Percentiles rank a stretch among this genome's conserved stretches.
Conservation (phyloP, 2,329 filamentous ascomycete species). For the Colletotrichum tropicale region DNA sequence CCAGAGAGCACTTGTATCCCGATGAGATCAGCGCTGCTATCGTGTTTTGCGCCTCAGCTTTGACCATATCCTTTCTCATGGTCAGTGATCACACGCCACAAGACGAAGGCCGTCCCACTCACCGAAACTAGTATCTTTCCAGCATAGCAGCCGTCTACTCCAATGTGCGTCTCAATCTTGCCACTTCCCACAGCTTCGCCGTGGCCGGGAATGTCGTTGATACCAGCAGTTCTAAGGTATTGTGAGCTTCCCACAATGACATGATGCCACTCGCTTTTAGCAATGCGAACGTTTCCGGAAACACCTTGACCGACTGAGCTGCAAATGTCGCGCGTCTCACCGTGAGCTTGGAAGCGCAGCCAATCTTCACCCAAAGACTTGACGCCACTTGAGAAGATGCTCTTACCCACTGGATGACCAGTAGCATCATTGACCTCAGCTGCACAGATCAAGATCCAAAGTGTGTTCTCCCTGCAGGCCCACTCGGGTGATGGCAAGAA, state of each 20-base stretch:
- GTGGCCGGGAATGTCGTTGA: not conserved
- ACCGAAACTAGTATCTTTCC: not conserved
- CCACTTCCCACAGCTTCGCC: not conserved
- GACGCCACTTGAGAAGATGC: not conserved
- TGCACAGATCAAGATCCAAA: not conserved
- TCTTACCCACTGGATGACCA: not conserved
- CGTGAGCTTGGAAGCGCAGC: not conserved
- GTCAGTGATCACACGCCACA: not conserved
- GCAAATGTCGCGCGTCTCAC: not conserved
- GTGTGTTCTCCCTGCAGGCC: not conserved
- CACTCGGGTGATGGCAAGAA: not conserved
- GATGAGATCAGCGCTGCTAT: not conserved
- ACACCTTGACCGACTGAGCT: not conserved
- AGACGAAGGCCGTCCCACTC: not conserved
- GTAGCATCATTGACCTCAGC: not conserved
- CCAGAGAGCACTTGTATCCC: not conserved
- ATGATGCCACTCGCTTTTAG: not conserved
- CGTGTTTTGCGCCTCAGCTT: not conserved
- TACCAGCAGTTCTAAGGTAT: not conserved
- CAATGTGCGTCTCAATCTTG: not conserved
- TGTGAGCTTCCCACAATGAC: not conserved
- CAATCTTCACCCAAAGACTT: not conserved
- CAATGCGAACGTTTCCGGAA: not conserved
- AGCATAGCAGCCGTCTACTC: not conserved
- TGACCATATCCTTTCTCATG: not conserved